A percentile compares a stretch with the other conserved stretches of the same genome.
These are phyloP conservation scores for Penicillium italicum DNA, from an alignment of 2,329 filamentous ascomycete genomes.

Conservation along the genomic window DNA sequence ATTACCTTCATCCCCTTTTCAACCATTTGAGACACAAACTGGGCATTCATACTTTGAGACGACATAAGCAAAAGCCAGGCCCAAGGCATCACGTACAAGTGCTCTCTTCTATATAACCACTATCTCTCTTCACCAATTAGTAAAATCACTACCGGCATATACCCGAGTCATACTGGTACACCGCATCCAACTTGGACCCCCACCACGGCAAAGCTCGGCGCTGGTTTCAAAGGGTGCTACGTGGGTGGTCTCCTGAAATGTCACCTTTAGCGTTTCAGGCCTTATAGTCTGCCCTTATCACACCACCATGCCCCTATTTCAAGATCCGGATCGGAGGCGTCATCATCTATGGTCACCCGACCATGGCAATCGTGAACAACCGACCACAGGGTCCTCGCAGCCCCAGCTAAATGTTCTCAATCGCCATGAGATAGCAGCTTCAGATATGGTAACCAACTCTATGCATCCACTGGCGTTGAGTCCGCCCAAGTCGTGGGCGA, in stretches of 20 bases:
- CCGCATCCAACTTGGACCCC: conserved; percentile 19
- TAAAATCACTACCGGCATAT: conserved; percentile 9
- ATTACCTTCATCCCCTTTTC: background rate
- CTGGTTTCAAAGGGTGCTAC: conserved; percentile 12
- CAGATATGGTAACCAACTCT: conserved; percentile 10
- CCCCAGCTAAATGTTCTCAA: conserved; percentile 11
- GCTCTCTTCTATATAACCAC: background rate
- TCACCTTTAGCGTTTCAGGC: conserved; percentile 11
- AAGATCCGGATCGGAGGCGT: conserved; percentile 33
- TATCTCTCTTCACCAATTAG: conserved; percentile 17
- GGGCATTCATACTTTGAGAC: background rate
- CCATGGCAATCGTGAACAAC: conserved; percentile 11
- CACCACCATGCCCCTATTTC: conserved; percentile 37
- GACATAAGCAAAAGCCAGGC: background rate
- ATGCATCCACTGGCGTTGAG: conserved; percentile 16
- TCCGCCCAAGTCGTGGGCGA: conserved; percentile 26
- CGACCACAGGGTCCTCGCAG: conserved; percentile 15
- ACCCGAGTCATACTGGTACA: conserved; percentile 16
- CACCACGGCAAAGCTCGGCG: conserved; percentile 15
- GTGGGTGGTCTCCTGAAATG: conserved; percentile 26
- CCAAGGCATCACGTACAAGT: background rate
- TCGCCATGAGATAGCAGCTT: conserved; percentile 5
- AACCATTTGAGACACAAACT: background rate
- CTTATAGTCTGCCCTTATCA: conserved; percentile 14
- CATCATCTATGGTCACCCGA: conserved; percentile 28